Conservation (phyloP, 2,329 filamentous ascomycete species). For the Fusarium succisae region DNA sequence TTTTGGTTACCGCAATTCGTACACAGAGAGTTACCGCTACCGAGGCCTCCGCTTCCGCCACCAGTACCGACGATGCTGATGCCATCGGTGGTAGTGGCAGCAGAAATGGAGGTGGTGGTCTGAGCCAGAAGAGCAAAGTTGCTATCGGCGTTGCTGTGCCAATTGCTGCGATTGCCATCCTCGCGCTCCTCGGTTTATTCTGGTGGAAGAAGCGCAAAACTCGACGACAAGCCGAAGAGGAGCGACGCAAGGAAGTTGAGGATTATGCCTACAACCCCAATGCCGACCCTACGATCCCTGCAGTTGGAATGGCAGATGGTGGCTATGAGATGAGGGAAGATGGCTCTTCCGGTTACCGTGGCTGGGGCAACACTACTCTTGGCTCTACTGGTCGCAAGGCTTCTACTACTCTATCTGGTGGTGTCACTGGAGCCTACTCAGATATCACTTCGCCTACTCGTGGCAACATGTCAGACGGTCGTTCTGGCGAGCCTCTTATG, state of each 20-base stretch:
- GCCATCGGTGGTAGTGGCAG: slow-evolving; percentile 35
- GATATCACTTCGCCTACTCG: slow-evolving; percentile 75
- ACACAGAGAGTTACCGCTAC: slow-evolving; percentile 24
- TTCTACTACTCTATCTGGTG: slow-evolving; percentile 88
- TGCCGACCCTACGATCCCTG: slow-evolving; percentile 81
- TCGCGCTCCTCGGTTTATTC: slow-evolving; percentile 80
- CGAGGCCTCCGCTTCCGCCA: slow-evolving; percentile 31
- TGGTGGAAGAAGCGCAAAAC: slow-evolving; percentile 91
- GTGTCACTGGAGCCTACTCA: slow-evolving; percentile 74
- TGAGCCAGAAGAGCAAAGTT: slow-evolving; percentile 75
- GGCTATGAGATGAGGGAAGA: slow-evolving; percentile 83
- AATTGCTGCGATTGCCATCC: slow-evolving; percentile 84
- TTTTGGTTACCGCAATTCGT: slow-evolving; percentile 43
- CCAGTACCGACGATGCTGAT: slow-evolving; percentile 43
- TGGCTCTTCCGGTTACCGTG: slow-evolving; percentile 82
- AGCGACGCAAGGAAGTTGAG: slow-evolving; percentile 93
- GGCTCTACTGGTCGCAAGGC: slow-evolving; percentile 81
- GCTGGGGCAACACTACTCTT: slow-evolving; percentile 85
- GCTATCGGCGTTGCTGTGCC: slow-evolving; percentile 95
- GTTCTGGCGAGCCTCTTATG: slow-evolving; percentile 72
- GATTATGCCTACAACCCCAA: slow-evolving; percentile 99
- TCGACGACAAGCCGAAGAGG: slow-evolving; percentile 84
- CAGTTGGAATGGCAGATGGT: slow-evolving; percentile 59
- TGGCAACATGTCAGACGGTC: slow-evolving; percentile 71
- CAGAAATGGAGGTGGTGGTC: slow-evolving; percentile 52